phyloP scores from a whole-genome alignment of 192 early-diverging fungal species.

The Coemansia sp. region DNA sequence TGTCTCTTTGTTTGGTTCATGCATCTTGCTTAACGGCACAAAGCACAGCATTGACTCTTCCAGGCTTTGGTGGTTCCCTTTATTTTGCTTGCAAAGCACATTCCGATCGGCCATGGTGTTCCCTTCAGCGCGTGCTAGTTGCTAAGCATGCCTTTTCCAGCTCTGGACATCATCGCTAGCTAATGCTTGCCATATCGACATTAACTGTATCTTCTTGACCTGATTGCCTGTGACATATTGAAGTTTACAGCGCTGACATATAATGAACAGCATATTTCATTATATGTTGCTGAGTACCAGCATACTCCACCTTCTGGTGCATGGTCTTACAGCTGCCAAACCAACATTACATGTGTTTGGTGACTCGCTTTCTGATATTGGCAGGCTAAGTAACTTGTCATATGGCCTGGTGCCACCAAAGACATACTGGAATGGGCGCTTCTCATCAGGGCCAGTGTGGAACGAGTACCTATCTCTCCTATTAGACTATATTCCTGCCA shows the following conservation, averaged over 20 bases:
- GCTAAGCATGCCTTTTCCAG: no score
- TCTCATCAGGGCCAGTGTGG: constrained; percentile 44
- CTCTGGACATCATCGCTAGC: no score
- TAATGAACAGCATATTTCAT: not conserved
- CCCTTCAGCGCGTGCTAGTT: no score
- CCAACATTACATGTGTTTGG: constrained; percentile 44
- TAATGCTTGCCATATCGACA: no score
- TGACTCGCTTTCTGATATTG: constrained; percentile 46
- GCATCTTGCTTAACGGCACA: no score
- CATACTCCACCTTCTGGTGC: not conserved
- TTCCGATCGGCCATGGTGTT: no score
- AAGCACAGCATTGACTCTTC: no score
- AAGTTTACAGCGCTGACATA: no score
- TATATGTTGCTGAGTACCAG: not conserved
- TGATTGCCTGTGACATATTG: no score
- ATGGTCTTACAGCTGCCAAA: not conserved
- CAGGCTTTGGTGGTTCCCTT: no score
- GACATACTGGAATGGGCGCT: constrained; percentile 46
- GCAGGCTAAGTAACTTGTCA: constrained; percentile 24
- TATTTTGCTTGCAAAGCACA: no score
- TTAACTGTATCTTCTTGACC: no score
- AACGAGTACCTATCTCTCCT: constrained; percentile 30
- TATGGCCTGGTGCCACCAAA: constrained; percentile 24
- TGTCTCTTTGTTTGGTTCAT: not conserved
- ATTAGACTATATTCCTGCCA: constrained; percentile 11